phyloP scores from a whole-genome alignment of 1,284 basidiomycete species.

The Chalciporus piperatoides region DNA sequence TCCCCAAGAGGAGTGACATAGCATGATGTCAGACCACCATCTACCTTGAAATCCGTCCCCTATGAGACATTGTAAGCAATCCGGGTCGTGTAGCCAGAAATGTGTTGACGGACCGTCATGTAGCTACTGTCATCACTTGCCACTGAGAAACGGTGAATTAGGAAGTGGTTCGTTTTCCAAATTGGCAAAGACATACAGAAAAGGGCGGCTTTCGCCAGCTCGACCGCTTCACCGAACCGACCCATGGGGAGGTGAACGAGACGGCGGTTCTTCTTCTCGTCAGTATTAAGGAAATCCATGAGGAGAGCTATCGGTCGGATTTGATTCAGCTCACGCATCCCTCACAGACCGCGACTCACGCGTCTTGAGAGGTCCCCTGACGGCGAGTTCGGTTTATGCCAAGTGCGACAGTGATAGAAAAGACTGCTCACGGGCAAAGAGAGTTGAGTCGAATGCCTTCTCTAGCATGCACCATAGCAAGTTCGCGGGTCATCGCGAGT shows the following conservation, averaged over 20 bases:
- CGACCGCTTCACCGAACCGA: conserved; percentile 93
- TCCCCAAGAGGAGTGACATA: conserved; percentile 84
- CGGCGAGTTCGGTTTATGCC: conserved; percentile 5
- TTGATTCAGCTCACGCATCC: background rate
- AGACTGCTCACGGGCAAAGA: conserved; percentile 80
- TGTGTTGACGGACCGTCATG: conserved; percentile 56
- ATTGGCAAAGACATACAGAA: conserved; percentile 62
- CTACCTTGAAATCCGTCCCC: conserved; percentile 91
- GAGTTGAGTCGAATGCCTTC: conserved; percentile 96
- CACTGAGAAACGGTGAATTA: conserved; percentile 42
- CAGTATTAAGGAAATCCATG: conserved; percentile 98
- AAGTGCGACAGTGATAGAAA: conserved; percentile 3
- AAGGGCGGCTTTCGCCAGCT: conserved; percentile 87
- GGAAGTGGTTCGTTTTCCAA: background rate
- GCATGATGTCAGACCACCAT: conserved; percentile 85
- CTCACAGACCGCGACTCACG: conserved; percentile 47
- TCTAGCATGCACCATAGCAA: conserved; percentile 95
- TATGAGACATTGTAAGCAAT: conserved; percentile 40
- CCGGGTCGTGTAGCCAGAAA: conserved; percentile 2
- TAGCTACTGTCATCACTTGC: conserved; percentile 85
- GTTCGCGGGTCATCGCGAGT: conserved; percentile 95
- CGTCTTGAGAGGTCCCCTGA: conserved; percentile 86
- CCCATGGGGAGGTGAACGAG: conserved; percentile 95
- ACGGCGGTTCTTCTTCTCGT: conserved; percentile 90
- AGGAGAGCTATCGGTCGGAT: conserved; percentile 61